Evolutionary conservation across 805 yeast species (phyloP), one percentile per base, ranked within the genome.

Genomic region (Hanseniaspora valbyensis): DNA sequence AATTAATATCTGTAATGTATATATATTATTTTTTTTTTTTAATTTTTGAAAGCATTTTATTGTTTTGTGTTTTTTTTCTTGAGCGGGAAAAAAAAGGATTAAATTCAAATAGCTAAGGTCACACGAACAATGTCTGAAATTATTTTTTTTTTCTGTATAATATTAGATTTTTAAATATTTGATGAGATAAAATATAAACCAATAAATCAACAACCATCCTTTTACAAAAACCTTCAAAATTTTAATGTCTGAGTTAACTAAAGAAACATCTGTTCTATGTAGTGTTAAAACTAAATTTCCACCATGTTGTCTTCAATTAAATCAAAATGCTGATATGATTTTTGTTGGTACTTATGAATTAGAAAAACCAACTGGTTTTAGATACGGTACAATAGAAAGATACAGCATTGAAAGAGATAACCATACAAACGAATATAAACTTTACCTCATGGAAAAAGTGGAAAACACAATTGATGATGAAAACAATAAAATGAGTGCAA

Each of bases 281-380:
- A 54, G 54, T 28, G 54, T 70, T 2, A 66, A 64, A 22, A 70
- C 90, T 0, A 63, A 67, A 1, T 67, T 78, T 2, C 97, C 97
- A 1, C 96, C 97, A 1, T 92, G 97, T 62, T 81, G 85, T 40
- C 63, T 90, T 3, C 70, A 81, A 33, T 71, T 80, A 9, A 76
- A 74, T 46, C 83, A 83, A 0, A 53, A 59, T 0, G 76, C 78
- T 39, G 57, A 72, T 0, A 59, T 74, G 9, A 55, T 86, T 1
- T 60, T 86, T 10, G 63, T 86, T 1, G 97, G 96, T 0, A 88
- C 96, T 0, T 90, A 92, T 61, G 76, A 81, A 50, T 69, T 90
- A 33, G 79, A 85, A 44, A 73, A 75, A 56, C 69, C 71, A 9
- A 67, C 72, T 14, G 80, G 82, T 1, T 56, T 60, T 1, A 69